Base-by-base conservation (phyloP, 1,284 basidiomycete genomes). In the Peniophora sp. region DNA sequence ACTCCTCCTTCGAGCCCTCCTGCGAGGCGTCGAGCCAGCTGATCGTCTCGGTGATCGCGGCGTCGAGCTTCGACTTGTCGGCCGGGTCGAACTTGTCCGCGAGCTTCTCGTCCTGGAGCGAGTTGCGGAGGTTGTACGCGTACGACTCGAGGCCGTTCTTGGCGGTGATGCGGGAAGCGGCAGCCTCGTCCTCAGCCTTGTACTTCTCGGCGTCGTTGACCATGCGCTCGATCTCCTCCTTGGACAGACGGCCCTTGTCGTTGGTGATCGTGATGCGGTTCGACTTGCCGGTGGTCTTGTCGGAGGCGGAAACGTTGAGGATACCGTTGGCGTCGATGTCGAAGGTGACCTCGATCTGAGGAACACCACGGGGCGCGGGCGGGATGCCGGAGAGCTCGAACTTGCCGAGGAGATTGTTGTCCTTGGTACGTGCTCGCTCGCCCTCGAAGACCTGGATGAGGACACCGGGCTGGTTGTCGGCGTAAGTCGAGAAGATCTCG, bases 201-300 rank as follows among this genome's bases (percentile, higher is more conserved):
- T 92, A 96, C 73, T 92, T 88, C 82, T 95, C 93, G 54, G 93
- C 93, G 62, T 96, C 92, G 57, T 70, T 65, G 53, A 97, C 87
- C 96, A 99, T 98, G 67, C 91, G 87, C 75, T 98, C 95, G 59
- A 98, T 98, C 73, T 98, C 95, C 71, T 97, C 95, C 79, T 96
- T 96, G 63, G 91, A 94, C 52, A 99, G 78, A 72, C 96, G 94
- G 52, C 96, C 96, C 80, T 97, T 97, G 79, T 97, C 93, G 72
- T 97, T 97, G 67, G 92, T 96, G 75, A 97, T 97, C 61, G 92
- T 97, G 73, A 97, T 97, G 63, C 88, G 86, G 72, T 89, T 92
- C 52, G 89, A 92, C 74, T 97, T 97, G 64, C 97, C 96, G 58
- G 96, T 97, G 27, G 93, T 95, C 83, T 97, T 98, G 77, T 98